Evolutionary conservation across 164 flowering plant genomes (phyloP), one percentile per base, ranked within the genome.

Genomic region (Saururus chinensis): DNA sequence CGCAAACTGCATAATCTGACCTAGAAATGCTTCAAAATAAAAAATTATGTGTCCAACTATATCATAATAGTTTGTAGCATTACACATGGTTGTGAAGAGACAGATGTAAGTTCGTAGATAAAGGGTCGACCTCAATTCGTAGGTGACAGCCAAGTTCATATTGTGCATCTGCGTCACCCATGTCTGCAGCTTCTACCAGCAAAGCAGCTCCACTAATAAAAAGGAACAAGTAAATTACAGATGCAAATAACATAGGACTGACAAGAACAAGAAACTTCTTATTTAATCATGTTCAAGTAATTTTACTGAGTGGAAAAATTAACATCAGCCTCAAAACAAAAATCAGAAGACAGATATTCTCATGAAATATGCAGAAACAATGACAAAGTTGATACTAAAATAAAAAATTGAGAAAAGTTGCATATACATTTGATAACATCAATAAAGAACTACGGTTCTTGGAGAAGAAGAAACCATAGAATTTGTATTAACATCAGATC

Each of bases 111-210:
- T 12, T 17, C 7, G 17, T 3, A 45, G 14, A 45, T 45, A 12
- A 45, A 17, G 14, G 14, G 49, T 42, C 30, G 75, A 90, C 98
- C 93, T 90, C 88, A 59, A 79, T 70, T 77, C 98, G 84, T 25
- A 93, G 73, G 49, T 74, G 83, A 68, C 87, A 75, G 66, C 87
- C 98, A 53, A 93, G 66, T 66, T 88, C 99, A 74, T 82, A 93
- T 55, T 78, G 96, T 59, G 99, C 95, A 66, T 90, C 95, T 51
- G 91, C 70, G 70, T 90, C 77, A 53, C 97, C 97, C 99, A 90
- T 93, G 59, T 90, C 82, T 25, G 99, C 99, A 63, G 99, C 96
- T 80, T 93, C 99, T 37, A 85, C 88, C 57, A 93, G 71, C 69
- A 93, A 85, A 66, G 97, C 97, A 79, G 95, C 96, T 57, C 99